Conservation (phyloP, 2,329 filamentous ascomycete species). For the Seiridium unicorne region DNA sequence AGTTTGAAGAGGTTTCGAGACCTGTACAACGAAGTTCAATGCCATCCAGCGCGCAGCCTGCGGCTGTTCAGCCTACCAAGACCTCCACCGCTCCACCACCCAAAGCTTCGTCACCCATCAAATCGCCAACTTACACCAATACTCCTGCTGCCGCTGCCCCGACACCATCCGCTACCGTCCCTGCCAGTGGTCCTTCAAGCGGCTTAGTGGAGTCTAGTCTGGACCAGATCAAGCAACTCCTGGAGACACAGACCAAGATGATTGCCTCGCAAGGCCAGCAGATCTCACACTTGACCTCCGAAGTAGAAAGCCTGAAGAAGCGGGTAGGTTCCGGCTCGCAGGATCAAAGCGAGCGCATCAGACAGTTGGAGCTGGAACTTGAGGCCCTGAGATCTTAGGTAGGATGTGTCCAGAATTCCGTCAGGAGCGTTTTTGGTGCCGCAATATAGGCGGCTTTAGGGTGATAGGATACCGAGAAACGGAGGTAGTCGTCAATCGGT, state of each 20-base stretch:
- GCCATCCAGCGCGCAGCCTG: conserved; percentile 24
- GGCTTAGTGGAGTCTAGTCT: conserved; percentile 63
- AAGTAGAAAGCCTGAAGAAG: conserved; percentile 80
- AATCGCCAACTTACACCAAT: conserved; percentile 33
- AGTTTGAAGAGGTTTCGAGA: conserved; percentile 83
- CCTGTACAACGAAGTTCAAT: conserved; percentile 60
- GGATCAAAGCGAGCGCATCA: conserved; percentile 67
- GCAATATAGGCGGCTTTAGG: background rate
- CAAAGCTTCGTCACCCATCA: conserved; percentile 43
- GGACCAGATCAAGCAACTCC: conserved; percentile 72
- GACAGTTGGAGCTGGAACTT: conserved; percentile 66
- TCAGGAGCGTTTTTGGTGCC: background rate
- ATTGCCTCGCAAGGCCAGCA: conserved; percentile 76
- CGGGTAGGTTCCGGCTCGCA: conserved; percentile 60
- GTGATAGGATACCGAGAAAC: background rate
- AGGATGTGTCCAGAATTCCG: background rate
- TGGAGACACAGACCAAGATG: conserved; percentile 75
- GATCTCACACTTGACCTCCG: conserved; percentile 66
- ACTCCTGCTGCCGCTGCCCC: conserved; percentile 29
- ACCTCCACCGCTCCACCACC: conserved; percentile 36
- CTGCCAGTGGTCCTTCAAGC: conserved; percentile 29
- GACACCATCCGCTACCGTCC: conserved; percentile 28
- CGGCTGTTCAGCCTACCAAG: conserved; percentile 25
- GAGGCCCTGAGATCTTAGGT: conserved; percentile 59
- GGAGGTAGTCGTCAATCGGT: background rate